Conservation (phyloP, 2,329 filamentous ascomycete genomes). For the Emmonsiellopsis sp. region DNA sequence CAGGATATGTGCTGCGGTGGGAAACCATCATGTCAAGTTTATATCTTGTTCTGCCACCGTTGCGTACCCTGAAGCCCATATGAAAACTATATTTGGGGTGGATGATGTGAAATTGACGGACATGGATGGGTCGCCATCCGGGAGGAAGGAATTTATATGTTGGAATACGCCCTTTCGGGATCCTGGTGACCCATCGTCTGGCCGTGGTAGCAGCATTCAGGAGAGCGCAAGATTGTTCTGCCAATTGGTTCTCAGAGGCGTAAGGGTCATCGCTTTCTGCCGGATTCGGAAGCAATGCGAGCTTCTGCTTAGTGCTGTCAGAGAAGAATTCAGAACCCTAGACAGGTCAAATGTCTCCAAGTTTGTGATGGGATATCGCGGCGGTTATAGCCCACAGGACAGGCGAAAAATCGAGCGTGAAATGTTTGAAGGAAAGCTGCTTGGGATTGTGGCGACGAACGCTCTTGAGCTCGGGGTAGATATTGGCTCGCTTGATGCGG, state of each 20-base stretch:
- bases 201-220: constrained; percentile 69
- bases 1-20: constrained; percentile 80
- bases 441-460: constrained; percentile 89
- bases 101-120: constrained; percentile 73
- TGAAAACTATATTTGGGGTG: constrained; percentile 87
- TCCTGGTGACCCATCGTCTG: constrained; percentile 74
- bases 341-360: constrained; percentile 66
- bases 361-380: constrained; percentile 89
- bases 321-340: constrained; percentile 62
- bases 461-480: constrained; percentile 91
- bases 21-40: constrained; percentile 77
- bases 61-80: constrained; percentile 83
- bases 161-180: constrained; percentile 98
- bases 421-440: constrained; percentile 92
- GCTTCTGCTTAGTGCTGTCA: constrained; percentile 68
- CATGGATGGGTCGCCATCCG: constrained; percentile 85
- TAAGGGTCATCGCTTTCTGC: constrained; percentile 89
- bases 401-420: constrained; percentile 80
- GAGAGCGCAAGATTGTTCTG: constrained; percentile 90
- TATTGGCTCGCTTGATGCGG: constrained; percentile 87
- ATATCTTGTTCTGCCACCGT: constrained; percentile 96
- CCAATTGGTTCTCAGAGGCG: constrained; percentile 76
- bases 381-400: constrained; percentile 89
- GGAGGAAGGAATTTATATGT: constrained; percentile 88
- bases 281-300: constrained; percentile 83